phyloP scores from a whole-genome alignment of 2,329 filamentous ascomycete genomes.

The Sporothrix schenckii region DNA sequence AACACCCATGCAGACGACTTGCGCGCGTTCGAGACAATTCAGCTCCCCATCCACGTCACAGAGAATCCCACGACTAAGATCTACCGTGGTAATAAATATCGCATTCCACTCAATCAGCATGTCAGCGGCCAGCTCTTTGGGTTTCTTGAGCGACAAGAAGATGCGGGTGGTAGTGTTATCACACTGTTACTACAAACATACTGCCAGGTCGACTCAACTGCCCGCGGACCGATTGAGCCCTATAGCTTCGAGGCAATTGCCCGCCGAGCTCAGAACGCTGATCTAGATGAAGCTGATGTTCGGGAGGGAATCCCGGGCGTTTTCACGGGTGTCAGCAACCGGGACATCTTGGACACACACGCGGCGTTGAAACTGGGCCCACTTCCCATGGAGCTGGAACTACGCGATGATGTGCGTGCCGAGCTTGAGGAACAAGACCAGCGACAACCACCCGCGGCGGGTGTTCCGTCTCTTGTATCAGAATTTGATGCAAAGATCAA shows the following conservation, averaged over 20 bases:
- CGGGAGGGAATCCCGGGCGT: constrained; percentile 67
- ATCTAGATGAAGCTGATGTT: constrained; percentile 65
- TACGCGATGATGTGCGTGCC: constrained; percentile 82
- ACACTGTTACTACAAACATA: constrained; percentile 69
- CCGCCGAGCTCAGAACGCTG: constrained; percentile 60
- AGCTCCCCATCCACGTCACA: constrained; percentile 73
- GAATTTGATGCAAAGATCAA: constrained; percentile 89
- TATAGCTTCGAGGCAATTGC: constrained; percentile 65
- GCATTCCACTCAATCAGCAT: constrained; percentile 83
- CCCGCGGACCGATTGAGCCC: constrained; percentile 65
- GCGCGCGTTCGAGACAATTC: constrained; percentile 71
- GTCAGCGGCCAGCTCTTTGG: constrained; percentile 81
- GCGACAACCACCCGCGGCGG: constrained; percentile 70
- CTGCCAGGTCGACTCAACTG: constrained; percentile 61
- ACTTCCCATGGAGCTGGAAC: constrained; percentile 78
- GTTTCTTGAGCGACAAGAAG: constrained; percentile 84
- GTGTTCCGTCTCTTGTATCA: constrained; percentile 75
- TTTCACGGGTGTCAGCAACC: constrained; percentile 64
- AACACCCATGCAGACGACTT: constrained; percentile 80
- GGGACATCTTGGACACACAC: constrained; percentile 60
- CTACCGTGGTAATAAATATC: constrained; percentile 85
- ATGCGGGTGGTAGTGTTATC: constrained; percentile 77
- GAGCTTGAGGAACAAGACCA: constrained; percentile 84
- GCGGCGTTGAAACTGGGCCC: constrained; percentile 73
- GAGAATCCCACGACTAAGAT: constrained; percentile 77